Base-by-base conservation (phyloP, 768 basidiomycete species). In the Glaciozyma antarctica region DNA sequence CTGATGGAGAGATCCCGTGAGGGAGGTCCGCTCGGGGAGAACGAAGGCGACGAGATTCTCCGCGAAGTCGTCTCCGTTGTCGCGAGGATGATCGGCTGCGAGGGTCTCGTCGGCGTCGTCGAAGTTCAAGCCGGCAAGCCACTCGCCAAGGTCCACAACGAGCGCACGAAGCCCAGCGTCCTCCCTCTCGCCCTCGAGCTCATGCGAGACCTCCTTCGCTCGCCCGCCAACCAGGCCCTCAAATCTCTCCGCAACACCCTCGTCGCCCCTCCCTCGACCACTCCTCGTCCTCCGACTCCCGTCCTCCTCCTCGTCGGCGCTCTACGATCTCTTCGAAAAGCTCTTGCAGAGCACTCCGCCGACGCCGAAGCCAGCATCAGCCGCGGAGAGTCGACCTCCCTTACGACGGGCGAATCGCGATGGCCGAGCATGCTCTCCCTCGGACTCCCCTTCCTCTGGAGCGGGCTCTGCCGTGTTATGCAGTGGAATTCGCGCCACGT, bases 181-280 rank as follows among this genome's bases (percentile, higher is more conserved):
- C 69, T 72, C 10, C 67, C 68, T 12, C 58, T 65, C 41, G 73
- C 73, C 5, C 66, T 65, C 62, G 58, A 66, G 43, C 69, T 73
- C 48, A 73, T 74, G 72, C 67, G 66, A 24, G 73, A 73, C 60
- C 60, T 74, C 26, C 63, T 74, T 34, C 70, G 72, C 43, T 74
- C 73, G 19, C 70, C 73, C 5, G 70, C 71, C 21, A 74, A 74
- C 63, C 73, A 74, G 59, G 72, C 73, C 3, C 64, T 69, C 38
- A 69, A 70, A 44, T 72, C 67, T 13, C 67, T 74, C 5, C 65
- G 73, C 6, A 45, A 24, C 5, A 64, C 65, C 3, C 67, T 70
- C 43, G 43, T 69, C 43, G 62, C 62, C 2, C 71, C 68, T 0
- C 70, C 69, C 5, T 8, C 61, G 5, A 19, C 55, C 12, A 51